Evolutionary conservation across 768 basidiomycete genomes (phyloP).

Genomic region (Mycena epipterygia): DNA sequence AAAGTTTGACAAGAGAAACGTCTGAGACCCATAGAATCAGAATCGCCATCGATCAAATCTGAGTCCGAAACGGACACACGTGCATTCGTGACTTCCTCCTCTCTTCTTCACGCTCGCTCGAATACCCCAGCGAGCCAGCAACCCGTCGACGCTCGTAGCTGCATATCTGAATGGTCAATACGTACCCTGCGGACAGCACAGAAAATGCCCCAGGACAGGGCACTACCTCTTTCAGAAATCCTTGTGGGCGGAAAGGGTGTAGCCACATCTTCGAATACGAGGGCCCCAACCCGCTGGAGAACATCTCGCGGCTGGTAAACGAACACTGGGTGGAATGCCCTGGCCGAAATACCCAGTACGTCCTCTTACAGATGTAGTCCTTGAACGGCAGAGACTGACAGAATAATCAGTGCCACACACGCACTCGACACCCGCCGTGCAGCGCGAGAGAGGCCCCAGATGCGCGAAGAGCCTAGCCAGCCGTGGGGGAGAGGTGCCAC

Average conservation of each 20-base stretch:
- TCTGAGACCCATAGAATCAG: too few species aligned
- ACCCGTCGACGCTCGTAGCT: neutral
- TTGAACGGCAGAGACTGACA: neutral
- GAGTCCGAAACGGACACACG: constrained; percentile 9
- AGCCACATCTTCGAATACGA: constrained; percentile 15
- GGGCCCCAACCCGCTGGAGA: constrained; percentile 7
- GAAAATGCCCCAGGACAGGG: neutral
- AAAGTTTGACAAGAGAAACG: neutral
- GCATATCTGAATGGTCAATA: neutral
- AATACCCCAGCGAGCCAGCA: neutral
- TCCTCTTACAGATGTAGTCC: neutral
- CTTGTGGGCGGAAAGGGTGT: constrained; percentile 13
- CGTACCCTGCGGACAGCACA: neutral
- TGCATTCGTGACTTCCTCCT: neutral
- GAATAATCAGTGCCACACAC: neutral
- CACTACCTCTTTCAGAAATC: neutral
- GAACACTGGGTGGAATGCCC: constrained; percentile 8
- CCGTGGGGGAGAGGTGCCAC: too few species aligned
- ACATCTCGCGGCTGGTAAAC: constrained; percentile 2
- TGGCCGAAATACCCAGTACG: neutral
- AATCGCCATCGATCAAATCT: constrained; percentile 12
- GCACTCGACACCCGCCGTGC: neutral
- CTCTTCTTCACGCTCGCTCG: neutral
- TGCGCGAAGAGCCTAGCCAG: too few species aligned
- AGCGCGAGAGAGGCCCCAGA: too few species aligned